A percentile compares a stretch with the other conserved stretches of the same genome.
phyloP scores from a whole-genome alignment of 1,139 yeast species.

The Taphrina pruni region DNA sequence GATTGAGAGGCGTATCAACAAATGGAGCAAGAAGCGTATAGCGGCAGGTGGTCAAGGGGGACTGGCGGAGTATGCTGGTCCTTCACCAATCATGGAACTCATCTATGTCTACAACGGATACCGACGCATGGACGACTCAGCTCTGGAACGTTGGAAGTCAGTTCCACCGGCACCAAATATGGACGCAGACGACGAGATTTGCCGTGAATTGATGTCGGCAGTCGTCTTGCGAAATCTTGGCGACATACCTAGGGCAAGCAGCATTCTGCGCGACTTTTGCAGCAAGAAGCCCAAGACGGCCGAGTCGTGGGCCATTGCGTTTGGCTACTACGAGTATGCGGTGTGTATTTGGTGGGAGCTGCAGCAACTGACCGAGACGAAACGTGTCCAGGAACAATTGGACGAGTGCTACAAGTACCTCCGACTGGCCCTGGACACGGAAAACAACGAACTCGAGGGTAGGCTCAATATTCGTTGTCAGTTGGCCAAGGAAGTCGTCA shows the following conservation, averaged over 20 bases:
- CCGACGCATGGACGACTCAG: constrained; percentile 65
- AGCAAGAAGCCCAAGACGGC: constrained; percentile 20
- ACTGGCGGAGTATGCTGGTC: constrained; percentile 77
- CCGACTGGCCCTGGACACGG: constrained; percentile 38
- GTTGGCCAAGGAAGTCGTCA: constrained; percentile 40
- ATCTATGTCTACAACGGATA: constrained; percentile 93
- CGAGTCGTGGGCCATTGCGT: constrained; percentile 42
- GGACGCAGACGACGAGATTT: constrained; percentile 38
- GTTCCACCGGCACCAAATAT: constrained; percentile 36
- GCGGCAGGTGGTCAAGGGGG: constrained; percentile 48
- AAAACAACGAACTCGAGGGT: constrained; percentile 41
- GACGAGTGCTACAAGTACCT: constrained; percentile 37
- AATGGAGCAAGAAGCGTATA: constrained; percentile 57
- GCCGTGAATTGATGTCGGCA: constrained; percentile 38
- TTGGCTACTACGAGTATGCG: constrained; percentile 41
- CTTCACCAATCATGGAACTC: constrained; percentile 85
- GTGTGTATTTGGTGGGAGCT: constrained; percentile 37
- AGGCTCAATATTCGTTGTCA: constrained; percentile 42
- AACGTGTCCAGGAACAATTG: constrained; percentile 15
- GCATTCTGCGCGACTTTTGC: constrained; percentile 22
- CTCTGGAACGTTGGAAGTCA: constrained; percentile 19
- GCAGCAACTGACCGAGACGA: constrained; percentile 6
- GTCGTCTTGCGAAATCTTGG: constrained; percentile 40
- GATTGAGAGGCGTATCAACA: constrained; percentile 71
- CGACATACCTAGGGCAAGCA: constrained; percentile 4